Percentiles rank a stretch among this genome's conserved stretches.
phyloP scores from a whole-genome alignment of 2,329 filamentous ascomycete species.

The Neonectria punicea region DNA sequence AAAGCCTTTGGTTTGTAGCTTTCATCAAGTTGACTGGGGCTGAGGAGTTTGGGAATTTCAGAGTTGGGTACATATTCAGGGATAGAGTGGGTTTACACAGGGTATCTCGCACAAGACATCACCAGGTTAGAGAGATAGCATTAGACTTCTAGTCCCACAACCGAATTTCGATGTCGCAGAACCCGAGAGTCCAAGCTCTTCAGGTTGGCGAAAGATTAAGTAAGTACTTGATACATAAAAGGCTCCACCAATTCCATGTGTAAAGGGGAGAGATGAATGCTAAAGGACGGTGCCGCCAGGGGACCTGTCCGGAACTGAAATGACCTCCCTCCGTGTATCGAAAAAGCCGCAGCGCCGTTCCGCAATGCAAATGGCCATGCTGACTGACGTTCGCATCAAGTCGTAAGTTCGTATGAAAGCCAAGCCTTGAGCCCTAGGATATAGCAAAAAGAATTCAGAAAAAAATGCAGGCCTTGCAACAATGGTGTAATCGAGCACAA shows the following conservation, averaged over 20 bases:
- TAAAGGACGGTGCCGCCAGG: background rate
- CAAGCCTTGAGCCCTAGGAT: background rate
- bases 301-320: background rate
- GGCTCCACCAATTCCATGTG: background rate
- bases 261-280: background rate
- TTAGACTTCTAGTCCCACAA: background rate
- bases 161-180: background rate
- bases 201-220: background rate
- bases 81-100: background rate
- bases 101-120: background rate
- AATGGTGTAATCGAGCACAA: background rate
- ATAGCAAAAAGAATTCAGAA: background rate
- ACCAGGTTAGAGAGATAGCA: background rate
- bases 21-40: background rate
- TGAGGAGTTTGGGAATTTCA: background rate
- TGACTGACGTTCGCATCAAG: slow-evolving; percentile 13
- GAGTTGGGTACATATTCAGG: background rate
- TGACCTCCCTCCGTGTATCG: slow-evolving; percentile 3
- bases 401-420: slow-evolving; percentile 10
- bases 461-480: background rate
- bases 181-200: background rate
- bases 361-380: slow-evolving; percentile 14
- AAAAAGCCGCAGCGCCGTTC: slow-evolving; percentile 12
- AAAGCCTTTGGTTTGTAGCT: background rate
- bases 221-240: background rate